Base-by-base conservation (phyloP, 108 stramenopile genomes). In the Chaetoceros muelleri region DNA sequence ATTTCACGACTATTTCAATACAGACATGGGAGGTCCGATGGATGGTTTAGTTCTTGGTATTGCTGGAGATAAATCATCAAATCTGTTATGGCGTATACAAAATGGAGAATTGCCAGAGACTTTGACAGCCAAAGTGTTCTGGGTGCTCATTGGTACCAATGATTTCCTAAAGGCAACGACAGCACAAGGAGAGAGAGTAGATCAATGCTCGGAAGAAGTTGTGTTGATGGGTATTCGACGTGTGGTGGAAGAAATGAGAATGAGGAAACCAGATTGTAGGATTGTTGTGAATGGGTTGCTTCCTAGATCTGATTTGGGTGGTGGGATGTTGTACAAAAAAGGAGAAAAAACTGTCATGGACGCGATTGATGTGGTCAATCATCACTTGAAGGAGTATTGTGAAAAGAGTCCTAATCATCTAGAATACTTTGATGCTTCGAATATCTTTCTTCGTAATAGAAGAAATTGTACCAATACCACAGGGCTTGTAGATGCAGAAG, bases 91-190 rank as follows among this genome's bases (percentile, higher is more conserved):
- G 20, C 64, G 82, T 20, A 48, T 84, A 2, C 54, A 66, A 64
- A 64, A 77, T 53, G 82, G 82, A 18, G 78, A 80, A 55, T 64
- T 74, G 44, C 75, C 75, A 3, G 58, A 60, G 23, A 64, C 53
- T 18, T 64, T 83, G 27, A 60, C 71, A 26, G 70, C 82, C 2
- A 71, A 71, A 48, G 74, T 84, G n/a, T 79, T 65, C 65, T 84
- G 82, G 82, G 51, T 84, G n/a, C 55, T 72, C 44, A 72, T 83
- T n/a, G 82, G 82, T 2, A 70, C 76, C 62, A 83, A 83, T 50
- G 78, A 83, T 64, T 53, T 79, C 19, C 61, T 58, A 46, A 59
- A 63, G 27, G n/a, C n/a, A n/a, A n/a, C n/a, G n/a, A n/a, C n/a
- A n/a, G n/a, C n/a, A n/a, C n/a, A n/a, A n/a, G n/a, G n/a, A n/a